Conservation (phyloP, 345 rosid species). For the Lagerstroemia speciosa region DNA sequence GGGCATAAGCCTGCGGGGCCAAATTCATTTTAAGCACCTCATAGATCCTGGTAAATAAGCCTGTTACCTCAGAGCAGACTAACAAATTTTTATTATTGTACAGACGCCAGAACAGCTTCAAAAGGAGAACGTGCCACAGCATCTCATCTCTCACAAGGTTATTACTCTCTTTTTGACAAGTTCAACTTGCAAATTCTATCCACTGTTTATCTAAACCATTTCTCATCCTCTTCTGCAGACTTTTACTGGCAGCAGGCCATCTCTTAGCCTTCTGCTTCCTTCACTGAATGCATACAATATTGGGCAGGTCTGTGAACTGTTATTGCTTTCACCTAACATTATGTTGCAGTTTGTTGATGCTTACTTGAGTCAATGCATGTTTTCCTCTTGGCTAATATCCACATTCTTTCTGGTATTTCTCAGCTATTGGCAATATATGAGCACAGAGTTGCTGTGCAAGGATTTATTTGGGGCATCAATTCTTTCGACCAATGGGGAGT, state of each 20-base stretch:
- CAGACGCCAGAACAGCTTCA: constrained; percentile 81
- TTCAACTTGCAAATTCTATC: not conserved
- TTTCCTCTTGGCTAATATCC: not conserved
- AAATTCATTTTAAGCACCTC: not conserved
- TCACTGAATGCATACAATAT: constrained; percentile 63
- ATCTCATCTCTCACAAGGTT: constrained; percentile 95
- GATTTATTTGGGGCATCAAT: constrained; percentile 93
- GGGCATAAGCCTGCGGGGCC: not conserved
- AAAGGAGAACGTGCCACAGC: constrained; percentile 58
- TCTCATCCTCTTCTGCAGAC: constrained; percentile 36
- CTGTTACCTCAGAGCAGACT: constrained; percentile 3
- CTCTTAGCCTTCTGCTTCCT: constrained; percentile 85
- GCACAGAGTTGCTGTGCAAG: constrained; percentile 93
- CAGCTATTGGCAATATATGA: constrained; percentile 90
- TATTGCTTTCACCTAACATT: constrained; percentile 2
- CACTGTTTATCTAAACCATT: constrained; percentile 10
- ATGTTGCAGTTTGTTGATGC: not conserved
- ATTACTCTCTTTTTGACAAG: constrained; percentile 7
- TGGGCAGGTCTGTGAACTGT: constrained; percentile 78
- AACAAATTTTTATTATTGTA: constrained; percentile 15
- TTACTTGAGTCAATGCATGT: not conserved
- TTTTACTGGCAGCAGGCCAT: constrained; percentile 85
- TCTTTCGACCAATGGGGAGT: constrained; percentile 99
- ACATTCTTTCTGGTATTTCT: not conserved
- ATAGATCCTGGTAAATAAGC: not conserved